A percentile compares a stretch with the other conserved stretches of the same genome.
Conservation (phyloP, 1,139 yeast genomes). For the Debaryomyces psychrophilus region DNA sequence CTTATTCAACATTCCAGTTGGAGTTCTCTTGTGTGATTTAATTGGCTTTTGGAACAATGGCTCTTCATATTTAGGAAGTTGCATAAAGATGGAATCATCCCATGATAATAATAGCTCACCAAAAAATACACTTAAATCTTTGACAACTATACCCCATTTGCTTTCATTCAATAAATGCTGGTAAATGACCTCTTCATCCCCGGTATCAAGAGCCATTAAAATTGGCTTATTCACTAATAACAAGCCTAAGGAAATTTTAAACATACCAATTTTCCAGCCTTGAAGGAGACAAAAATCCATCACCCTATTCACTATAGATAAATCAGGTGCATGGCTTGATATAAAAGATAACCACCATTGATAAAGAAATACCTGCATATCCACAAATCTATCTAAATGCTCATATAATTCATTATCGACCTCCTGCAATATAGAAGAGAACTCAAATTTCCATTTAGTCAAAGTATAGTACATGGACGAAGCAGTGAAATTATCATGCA, state of each 20-base stretch:
- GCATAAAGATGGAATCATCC: conserved; percentile 36
- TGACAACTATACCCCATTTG: conserved; percentile 54
- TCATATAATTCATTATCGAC: conserved; percentile 46
- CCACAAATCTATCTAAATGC: conserved; percentile 50
- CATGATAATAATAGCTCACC: conserved; percentile 43
- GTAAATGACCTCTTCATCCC: conserved; percentile 63
- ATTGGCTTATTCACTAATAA: conserved; percentile 54
- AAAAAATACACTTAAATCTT: conserved; percentile 49
- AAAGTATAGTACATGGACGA: conserved; percentile 61
- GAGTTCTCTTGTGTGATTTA: conserved; percentile 6
- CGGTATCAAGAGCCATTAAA: conserved; percentile 49
- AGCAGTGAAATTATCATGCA: conserved; percentile 59
- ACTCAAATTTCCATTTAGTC: conserved; percentile 56
- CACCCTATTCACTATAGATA: conserved; percentile 51
- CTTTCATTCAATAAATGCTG: conserved; percentile 63
- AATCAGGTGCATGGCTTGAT: conserved; percentile 63
- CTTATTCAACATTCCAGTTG: conserved; percentile 7
- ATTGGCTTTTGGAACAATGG: background rate
- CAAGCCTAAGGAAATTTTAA: conserved; percentile 62
- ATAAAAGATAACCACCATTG: conserved; percentile 74
- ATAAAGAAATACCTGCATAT: conserved; percentile 48
- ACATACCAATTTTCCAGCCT: conserved; percentile 66
- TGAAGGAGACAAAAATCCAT: conserved; percentile 61
- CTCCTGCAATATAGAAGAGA: conserved; percentile 44
- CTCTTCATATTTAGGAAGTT: conserved; percentile 2